Percentiles rank a stretch among this genome's conserved stretches.
Conservation (phyloP, 169 alveolate genomes). For the Plasmodium coatneyi region DNA sequence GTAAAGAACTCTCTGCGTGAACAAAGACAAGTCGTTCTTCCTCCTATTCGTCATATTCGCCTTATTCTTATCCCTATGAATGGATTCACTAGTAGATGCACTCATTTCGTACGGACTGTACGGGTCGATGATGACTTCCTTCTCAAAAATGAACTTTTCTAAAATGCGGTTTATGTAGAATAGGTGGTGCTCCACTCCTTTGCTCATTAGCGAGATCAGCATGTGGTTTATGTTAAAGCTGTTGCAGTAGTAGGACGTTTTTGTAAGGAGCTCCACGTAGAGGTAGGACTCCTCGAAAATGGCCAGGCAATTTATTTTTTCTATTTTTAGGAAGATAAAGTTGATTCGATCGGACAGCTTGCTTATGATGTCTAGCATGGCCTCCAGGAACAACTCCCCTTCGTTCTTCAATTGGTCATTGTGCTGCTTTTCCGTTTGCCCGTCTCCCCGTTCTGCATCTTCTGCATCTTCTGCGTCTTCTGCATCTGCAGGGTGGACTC, state of each 20-base stretch:
- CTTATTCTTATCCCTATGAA: background rate
- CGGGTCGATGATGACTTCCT: conserved; percentile 41
- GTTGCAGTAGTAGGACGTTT: conserved; percentile 51
- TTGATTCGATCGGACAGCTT: conserved; percentile 49
- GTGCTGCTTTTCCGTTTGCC: background rate
- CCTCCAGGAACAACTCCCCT: conserved; percentile 4
- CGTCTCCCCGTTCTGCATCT: background rate
- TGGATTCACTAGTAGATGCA: conserved; percentile 25
- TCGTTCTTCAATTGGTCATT: background rate
- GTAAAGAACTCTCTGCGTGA: conserved; percentile 62
- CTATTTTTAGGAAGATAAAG: conserved; percentile 46
- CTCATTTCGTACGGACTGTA: conserved; percentile 58
- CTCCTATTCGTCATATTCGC: no score
- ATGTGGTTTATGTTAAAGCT: conserved; percentile 21
- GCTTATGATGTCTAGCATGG: conserved; percentile 26
- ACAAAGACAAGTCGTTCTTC: conserved; percentile 36
- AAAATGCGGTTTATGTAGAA: conserved; percentile 45
- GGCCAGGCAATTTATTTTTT: conserved; percentile 66
- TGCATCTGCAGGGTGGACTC: background rate
- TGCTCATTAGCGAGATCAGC: conserved; percentile 45
- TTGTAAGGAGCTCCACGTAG: conserved; percentile 61
- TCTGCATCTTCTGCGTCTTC: background rate
- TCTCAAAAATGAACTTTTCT: conserved; percentile 62
- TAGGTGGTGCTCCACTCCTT: conserved; percentile 66
- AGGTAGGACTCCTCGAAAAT: conserved; percentile 45